phyloP scores from a whole-genome alignment of 2,329 filamentous ascomycete genomes.

The Arthroderma sp. region DNA sequence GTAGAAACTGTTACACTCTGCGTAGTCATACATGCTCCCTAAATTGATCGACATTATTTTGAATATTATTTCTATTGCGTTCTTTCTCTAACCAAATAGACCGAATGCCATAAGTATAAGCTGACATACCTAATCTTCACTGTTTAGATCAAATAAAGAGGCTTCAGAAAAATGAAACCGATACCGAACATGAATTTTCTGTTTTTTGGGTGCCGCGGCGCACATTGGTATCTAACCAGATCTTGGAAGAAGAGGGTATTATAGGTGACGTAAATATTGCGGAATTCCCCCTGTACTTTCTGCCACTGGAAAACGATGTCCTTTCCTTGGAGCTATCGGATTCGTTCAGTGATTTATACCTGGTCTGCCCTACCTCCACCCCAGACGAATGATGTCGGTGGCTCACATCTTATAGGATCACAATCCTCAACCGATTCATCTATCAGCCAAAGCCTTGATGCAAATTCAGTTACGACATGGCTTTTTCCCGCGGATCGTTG shows the following conservation, averaged over 20 bases:
- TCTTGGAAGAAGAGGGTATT: slow-evolving; percentile 85
- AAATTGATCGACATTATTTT: slow-evolving; percentile 26
- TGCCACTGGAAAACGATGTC: slow-evolving; percentile 82
- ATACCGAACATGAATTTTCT: slow-evolving; percentile 88
- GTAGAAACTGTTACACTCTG: slow-evolving; percentile 44
- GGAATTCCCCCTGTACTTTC: slow-evolving; percentile 79
- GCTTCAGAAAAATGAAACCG: slow-evolving; percentile 65
- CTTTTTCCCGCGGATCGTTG: slow-evolving; percentile 84
- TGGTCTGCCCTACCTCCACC: slow-evolving; percentile 38
- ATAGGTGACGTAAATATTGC: slow-evolving; percentile 82
- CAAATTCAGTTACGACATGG: slow-evolving; percentile 82
- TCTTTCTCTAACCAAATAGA: background rate
- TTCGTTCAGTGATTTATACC: slow-evolving; percentile 74
- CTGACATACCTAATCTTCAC: slow-evolving; percentile 40
- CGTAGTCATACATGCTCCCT: slow-evolving; percentile 47
- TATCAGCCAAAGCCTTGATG: slow-evolving; percentile 88
- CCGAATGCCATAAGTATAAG: slow-evolving; percentile 42
- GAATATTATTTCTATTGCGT: background rate
- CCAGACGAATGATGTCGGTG: background rate
- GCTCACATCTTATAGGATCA: slow-evolving; percentile 45
- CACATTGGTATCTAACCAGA: slow-evolving; percentile 78
- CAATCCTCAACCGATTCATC: slow-evolving; percentile 80
- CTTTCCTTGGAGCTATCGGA: slow-evolving; percentile 82
- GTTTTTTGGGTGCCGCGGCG: slow-evolving; percentile 93
- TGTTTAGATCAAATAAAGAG: slow-evolving; percentile 74